Conservation (phyloP, 1,139 yeast genomes). For the Hansenula lynferdii region DNA sequence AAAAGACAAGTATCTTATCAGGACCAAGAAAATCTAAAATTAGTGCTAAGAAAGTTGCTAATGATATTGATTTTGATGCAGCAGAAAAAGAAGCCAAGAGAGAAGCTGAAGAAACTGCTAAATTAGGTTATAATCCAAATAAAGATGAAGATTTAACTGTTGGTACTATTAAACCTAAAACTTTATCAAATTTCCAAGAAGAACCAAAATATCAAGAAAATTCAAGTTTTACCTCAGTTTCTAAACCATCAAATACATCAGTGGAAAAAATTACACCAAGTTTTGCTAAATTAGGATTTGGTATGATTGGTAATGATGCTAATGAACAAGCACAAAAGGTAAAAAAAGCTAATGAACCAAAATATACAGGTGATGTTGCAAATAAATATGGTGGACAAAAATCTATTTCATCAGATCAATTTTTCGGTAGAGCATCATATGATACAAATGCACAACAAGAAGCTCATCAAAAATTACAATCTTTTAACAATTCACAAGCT, state of each 20-base stretch:
- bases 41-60: slow-evolving; percentile 44
- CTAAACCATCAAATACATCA: slow-evolving; percentile 21
- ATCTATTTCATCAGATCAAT: slow-evolving; percentile 93
- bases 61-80: slow-evolving; percentile 86
- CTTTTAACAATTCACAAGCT: slow-evolving; percentile 81
- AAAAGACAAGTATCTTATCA: slow-evolving; percentile 22
- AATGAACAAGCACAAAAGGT: slow-evolving; percentile 31
- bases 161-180: slow-evolving; percentile 16
- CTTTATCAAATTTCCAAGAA: slow-evolving; percentile 12
- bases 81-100: slow-evolving; percentile 81
- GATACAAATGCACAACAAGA: slow-evolving; percentile 77
- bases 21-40: slow-evolving; percentile 46
- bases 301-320: slow-evolving; percentile 63
- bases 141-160: slow-evolving; percentile 26
- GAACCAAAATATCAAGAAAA: slow-evolving; percentile 11
- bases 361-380: slow-evolving; percentile 65
- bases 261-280: slow-evolving; percentile 62
- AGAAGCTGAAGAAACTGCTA: slow-evolving; percentile 69
- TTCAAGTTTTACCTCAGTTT: not conserved
- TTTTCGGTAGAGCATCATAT: slow-evolving; percentile 82
- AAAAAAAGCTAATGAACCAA: slow-evolving; percentile 38
- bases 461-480: slow-evolving; percentile 72
- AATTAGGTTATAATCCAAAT: slow-evolving; percentile 67
- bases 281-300: slow-evolving; percentile 79
- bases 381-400: slow-evolving; percentile 84